phyloP scores from a whole-genome alignment of 176 grass and related monocot genomes.

The Eragrostis curvula region DNA sequence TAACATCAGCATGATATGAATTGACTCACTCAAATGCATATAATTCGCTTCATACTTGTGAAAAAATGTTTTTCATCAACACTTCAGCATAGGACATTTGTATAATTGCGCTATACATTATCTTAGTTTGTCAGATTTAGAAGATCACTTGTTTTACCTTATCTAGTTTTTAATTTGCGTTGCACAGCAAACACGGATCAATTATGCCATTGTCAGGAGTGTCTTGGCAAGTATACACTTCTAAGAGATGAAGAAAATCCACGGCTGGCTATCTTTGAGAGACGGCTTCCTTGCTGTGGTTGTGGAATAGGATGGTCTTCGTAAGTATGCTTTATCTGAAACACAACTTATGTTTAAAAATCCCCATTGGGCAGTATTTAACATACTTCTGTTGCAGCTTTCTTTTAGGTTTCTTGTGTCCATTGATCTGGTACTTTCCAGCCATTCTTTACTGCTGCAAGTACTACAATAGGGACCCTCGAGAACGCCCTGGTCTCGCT shows the following conservation, averaged over 20 bases:
- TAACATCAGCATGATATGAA: neutral
- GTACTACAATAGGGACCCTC: conserved; percentile 88
- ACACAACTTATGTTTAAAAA: conserved; percentile 7
- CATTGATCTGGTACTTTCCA: conserved; percentile 83
- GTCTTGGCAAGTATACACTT: conserved; percentile 65
- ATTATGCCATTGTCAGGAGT: conserved; percentile 61
- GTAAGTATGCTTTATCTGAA: conserved; percentile 59
- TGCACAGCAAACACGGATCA: conserved; percentile 49
- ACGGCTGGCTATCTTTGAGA: conserved; percentile 76
- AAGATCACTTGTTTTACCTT: conserved; percentile 16
- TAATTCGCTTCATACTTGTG: neutral
- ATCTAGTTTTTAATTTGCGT: conserved; percentile 14
- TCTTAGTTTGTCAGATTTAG: neutral
- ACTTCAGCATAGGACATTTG: neutral
- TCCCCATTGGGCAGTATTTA: conserved; percentile 24
- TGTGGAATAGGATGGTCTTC: conserved; percentile 97
- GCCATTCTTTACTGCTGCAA: conserved; percentile 75
- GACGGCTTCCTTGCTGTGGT: conserved; percentile 81
- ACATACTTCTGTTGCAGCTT: conserved; percentile 62
- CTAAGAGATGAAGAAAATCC: conserved; percentile 92
- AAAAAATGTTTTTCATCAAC: neutral
- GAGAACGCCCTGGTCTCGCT: conserved; percentile 89
- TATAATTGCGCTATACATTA: neutral
- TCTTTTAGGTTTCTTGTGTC: conserved; percentile 93
- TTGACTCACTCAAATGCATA: conserved; percentile 6